Percentiles rank a stretch among this genome's conserved stretches.
phyloP scores from a whole-genome alignment of 495 filamentous ascomycete genomes.

The Aspergillus steynii region DNA sequence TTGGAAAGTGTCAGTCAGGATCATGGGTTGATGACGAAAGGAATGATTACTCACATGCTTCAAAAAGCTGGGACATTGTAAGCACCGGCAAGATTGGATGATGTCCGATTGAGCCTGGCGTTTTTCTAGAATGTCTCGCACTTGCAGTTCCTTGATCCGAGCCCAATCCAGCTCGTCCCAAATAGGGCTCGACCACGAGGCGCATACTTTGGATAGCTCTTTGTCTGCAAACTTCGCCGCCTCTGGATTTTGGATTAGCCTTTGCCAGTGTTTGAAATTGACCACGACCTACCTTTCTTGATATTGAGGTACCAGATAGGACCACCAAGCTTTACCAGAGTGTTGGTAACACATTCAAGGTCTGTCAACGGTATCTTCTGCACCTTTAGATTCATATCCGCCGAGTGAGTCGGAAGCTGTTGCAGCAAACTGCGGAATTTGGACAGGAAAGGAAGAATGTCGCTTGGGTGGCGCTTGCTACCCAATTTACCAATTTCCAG shows the following conservation, averaged over 20 bases:
- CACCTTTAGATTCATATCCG: constrained; percentile 63
- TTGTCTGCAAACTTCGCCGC: constrained; percentile 53
- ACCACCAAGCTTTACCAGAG: constrained; percentile 60
- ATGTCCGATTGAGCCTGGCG: constrained; percentile 60
- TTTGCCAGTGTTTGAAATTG: neutral
- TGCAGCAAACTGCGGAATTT: constrained; percentile 61
- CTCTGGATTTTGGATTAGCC: constrained; percentile 29
- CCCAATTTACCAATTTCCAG: constrained; percentile 68
- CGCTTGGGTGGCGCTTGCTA: constrained; percentile 67
- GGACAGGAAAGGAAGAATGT: constrained; percentile 77
- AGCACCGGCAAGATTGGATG: constrained; percentile 57
- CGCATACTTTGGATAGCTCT: constrained; percentile 60
- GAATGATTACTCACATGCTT: constrained; percentile 69
- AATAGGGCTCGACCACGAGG: constrained; percentile 65
- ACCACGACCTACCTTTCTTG: constrained; percentile 38
- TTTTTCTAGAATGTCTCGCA: constrained; percentile 71
- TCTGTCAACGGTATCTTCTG: constrained; percentile 67
- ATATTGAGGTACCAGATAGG: constrained; percentile 47
- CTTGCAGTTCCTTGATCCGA: constrained; percentile 72
- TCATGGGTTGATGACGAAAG: neutral
- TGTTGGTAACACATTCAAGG: constrained; percentile 79
- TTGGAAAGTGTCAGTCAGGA: constrained; percentile 18
- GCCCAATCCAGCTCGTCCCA: constrained; percentile 89
- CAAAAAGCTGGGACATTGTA: constrained; percentile 72
- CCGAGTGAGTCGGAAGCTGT: constrained; percentile 52